Conservation (phyloP, 768 basidiomycete genomes). For the Udeniomyces megalosporus region DNA sequence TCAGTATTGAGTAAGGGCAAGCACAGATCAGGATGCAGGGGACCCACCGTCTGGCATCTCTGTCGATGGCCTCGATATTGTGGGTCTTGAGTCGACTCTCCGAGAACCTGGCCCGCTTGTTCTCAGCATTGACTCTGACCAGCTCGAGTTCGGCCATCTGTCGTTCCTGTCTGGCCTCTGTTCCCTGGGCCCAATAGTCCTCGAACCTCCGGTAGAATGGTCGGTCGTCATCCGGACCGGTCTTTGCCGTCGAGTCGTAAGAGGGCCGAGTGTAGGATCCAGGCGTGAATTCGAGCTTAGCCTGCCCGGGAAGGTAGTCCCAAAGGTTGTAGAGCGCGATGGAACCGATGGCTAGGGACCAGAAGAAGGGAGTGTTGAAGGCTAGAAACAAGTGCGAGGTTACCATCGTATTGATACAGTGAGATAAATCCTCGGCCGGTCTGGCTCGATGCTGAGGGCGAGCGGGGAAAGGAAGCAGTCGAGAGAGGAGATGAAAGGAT, state of each 20-base stretch:
- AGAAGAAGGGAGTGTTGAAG: not conserved
- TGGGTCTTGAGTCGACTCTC: too few species aligned
- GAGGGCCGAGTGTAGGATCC: not conserved
- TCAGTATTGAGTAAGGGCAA: too few species aligned
- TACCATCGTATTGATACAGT: too few species aligned
- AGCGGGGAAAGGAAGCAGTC: not conserved
- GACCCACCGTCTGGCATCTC: too few species aligned
- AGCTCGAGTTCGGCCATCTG: too few species aligned
- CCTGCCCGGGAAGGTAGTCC: not conserved
- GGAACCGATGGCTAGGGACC: not conserved
- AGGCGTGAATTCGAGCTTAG: not conserved
- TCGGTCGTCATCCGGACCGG: not conserved
- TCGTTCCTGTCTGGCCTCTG: too few species aligned
- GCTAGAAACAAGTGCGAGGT: not conserved
- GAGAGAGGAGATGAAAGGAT: not conserved
- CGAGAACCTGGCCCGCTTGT: too few species aligned
- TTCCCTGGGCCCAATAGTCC: not conserved
- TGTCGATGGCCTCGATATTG: too few species aligned
- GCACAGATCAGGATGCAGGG: too few species aligned
- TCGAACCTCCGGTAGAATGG: not conserved
- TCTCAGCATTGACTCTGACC: too few species aligned
- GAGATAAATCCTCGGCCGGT: too few species aligned
- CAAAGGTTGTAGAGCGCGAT: not conserved
- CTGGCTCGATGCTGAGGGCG: not conserved
- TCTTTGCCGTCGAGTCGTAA: not conserved